Percentiles rank a stretch among this genome's conserved stretches.
These are phyloP conservation scores for Tricholoma terreum DNA, from an alignment of 768 basidiomycete species.

Conservation along the genomic window DNA sequence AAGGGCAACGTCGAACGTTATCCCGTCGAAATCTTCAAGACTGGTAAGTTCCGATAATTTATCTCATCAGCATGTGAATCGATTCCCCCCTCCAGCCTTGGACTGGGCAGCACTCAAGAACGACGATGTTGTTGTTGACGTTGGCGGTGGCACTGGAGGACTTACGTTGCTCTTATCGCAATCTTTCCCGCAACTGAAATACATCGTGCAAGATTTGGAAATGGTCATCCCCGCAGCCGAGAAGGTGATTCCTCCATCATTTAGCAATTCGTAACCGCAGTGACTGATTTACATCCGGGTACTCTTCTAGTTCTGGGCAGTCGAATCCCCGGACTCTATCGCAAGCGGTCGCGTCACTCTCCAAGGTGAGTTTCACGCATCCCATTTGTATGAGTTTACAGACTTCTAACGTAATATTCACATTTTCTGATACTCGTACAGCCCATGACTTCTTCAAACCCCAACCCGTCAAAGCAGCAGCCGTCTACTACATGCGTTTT, in stretches of 20 bases:
- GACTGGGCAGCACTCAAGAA: conserved; percentile 14
- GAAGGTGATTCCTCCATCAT: conserved; percentile 11
- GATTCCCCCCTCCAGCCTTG: conserved; percentile 13
- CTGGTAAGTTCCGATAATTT: conserved; percentile 9
- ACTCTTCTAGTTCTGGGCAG: conserved; percentile 23
- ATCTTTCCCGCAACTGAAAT: conserved; percentile 27
- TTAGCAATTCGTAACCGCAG: not conserved
- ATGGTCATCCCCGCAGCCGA: conserved; percentile 22
- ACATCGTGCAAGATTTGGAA: conserved; percentile 35
- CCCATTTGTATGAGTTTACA: not conserved
- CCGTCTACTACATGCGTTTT: conserved; percentile 25
- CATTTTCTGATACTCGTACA: no score
- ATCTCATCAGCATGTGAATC: not conserved
- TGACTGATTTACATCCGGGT: not conserved
- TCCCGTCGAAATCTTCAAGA: conserved; percentile 16
- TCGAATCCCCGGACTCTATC: conserved; percentile 22
- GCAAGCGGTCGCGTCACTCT: conserved; percentile 22
- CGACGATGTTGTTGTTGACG: conserved; percentile 25
- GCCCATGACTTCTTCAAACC: conserved; percentile 31
- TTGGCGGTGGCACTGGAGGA: conserved; percentile 35
- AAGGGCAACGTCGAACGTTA: conserved; percentile 21
- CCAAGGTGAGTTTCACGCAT: conserved; percentile 16
- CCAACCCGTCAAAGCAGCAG: conserved; percentile 24
- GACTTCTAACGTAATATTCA: not conserved
- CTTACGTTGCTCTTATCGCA: conserved; percentile 27